Evolutionary conservation across 768 basidiomycete species (phyloP).

Genomic region (Pholiota conissans): DNA sequence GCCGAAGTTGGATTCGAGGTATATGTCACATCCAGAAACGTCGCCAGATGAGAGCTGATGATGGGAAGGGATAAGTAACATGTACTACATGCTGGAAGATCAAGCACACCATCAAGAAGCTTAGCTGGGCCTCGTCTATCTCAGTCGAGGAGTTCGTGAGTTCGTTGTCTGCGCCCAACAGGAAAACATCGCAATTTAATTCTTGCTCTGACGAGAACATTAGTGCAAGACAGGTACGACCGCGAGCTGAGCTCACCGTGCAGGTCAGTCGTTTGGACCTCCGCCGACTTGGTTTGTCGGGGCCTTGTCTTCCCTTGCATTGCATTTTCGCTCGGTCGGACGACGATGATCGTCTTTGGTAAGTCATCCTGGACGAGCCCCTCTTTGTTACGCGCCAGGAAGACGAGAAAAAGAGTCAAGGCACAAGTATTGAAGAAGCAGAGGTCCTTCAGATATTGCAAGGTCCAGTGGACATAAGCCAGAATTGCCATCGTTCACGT

Average conservation of each 20-base stretch:
- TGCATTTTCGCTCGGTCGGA: too few relatives aligned
- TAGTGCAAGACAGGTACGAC: not conserved
- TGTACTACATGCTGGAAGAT: too few relatives aligned
- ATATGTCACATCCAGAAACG: constrained; percentile 2
- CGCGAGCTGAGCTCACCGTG: not conserved
- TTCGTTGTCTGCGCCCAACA: not conserved
- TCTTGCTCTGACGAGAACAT: not conserved
- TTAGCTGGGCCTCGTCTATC: not conserved
- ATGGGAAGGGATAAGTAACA: too few relatives aligned
- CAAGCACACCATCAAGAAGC: not conserved
- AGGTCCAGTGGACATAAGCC: not conserved
- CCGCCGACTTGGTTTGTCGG: not conserved
- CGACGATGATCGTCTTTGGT: not conserved
- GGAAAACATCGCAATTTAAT: not conserved
- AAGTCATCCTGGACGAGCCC: not conserved
- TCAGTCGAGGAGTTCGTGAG: not conserved
- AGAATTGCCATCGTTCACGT: not conserved
- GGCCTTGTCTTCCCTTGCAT: not conserved
- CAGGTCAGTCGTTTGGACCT: not conserved
- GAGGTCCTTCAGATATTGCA: not conserved
- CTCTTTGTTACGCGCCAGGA: not conserved
- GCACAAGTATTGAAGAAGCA: not conserved
- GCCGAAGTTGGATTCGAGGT: constrained; percentile 6
- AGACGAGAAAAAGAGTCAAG: not conserved
- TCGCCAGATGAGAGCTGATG: too few relatives aligned